These are phyloP conservation scores for Sporothrix variecibatus DNA, from an alignment of 2,329 filamentous ascomycete genomes.

Conservation along the genomic window DNA sequence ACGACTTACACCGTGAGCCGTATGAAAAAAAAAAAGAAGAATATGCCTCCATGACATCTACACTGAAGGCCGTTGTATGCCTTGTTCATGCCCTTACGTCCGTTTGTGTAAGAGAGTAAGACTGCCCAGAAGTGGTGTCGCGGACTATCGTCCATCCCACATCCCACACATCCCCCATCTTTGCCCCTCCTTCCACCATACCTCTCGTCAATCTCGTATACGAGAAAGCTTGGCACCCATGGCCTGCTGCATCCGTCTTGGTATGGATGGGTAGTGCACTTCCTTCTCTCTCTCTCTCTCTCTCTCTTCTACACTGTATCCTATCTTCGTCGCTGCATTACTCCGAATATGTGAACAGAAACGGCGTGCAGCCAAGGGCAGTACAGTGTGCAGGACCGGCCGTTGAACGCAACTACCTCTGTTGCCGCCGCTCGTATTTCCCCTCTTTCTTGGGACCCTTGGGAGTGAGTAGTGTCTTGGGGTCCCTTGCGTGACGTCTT, in stretches of 20 bases:
- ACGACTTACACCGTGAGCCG: not conserved
- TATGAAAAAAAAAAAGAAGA: not conserved
- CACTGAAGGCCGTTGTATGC: not conserved
- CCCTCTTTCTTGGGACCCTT: not conserved
- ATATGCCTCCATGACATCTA: not conserved
- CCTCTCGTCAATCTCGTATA: not conserved
- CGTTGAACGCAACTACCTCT: not conserved
- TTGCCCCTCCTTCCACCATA: not conserved
- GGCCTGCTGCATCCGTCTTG: not conserved
- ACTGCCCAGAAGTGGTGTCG: not conserved
- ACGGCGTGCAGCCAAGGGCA: not conserved
- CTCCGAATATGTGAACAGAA: not conserved
- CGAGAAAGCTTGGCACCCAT: not conserved
- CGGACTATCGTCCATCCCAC: not conserved
- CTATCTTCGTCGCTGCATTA: not conserved
- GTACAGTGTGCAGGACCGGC: not conserved
- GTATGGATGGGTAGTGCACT: not conserved
- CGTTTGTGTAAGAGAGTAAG: not conserved
- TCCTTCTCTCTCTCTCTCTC: not conserved
- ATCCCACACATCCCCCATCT: not conserved
- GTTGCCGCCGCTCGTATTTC: not conserved
- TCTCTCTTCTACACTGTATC: not conserved
- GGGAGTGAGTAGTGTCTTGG: not conserved
- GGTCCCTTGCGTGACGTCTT: not conserved
- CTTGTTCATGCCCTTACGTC: not conserved